Evolutionary conservation across 352 stramenopile species (phyloP).

Genomic region (Globisporangium sylvaticum): DNA sequence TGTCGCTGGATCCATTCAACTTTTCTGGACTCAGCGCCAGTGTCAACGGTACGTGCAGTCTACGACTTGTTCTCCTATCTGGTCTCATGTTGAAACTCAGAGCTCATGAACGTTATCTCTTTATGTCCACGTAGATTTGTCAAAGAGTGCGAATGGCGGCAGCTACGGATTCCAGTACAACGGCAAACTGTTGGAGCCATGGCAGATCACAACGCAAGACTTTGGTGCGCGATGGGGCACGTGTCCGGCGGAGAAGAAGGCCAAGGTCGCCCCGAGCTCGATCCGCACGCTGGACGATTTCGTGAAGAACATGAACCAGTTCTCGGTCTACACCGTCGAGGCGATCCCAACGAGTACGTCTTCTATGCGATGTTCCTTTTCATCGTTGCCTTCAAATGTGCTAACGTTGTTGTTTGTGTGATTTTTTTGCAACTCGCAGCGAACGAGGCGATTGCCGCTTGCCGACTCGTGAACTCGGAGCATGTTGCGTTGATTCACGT

Average conservation of each 20-base stretch:
- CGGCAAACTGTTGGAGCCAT: slow-evolving; percentile 69
- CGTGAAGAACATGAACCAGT: slow-evolving; percentile 70
- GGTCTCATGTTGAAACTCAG: neutral
- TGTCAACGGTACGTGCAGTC: slow-evolving; percentile 50
- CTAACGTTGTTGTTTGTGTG: neutral
- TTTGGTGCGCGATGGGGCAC: slow-evolving; percentile 83
- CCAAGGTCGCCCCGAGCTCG: slow-evolving; percentile 74
- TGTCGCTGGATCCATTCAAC: slow-evolving; percentile 70
- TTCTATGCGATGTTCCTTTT: neutral
- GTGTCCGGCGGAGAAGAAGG: slow-evolving; percentile 81
- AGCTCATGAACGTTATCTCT: neutral
- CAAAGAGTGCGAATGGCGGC: slow-evolving; percentile 20
- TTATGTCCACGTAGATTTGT: slow-evolving; percentile 31
- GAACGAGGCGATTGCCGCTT: slow-evolving; percentile 85
- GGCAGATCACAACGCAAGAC: slow-evolving; percentile 86
- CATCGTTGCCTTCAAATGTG: neutral
- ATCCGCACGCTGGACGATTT: slow-evolving; percentile 84
- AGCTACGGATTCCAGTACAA: slow-evolving; percentile 74
- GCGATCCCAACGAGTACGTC: slow-evolving; percentile 81
- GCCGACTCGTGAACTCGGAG: slow-evolving; percentile 75
- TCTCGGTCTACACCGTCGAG: slow-evolving; percentile 82
- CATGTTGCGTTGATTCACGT: slow-evolving; percentile 83
- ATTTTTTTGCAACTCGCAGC: slow-evolving; percentile 34
- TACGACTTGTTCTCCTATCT: neutral
- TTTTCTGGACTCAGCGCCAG: slow-evolving; percentile 63